These are phyloP conservation scores for Pulicaria dysenterica DNA, from an alignment of 129 eudicot species.

Conservation along the genomic window DNA sequence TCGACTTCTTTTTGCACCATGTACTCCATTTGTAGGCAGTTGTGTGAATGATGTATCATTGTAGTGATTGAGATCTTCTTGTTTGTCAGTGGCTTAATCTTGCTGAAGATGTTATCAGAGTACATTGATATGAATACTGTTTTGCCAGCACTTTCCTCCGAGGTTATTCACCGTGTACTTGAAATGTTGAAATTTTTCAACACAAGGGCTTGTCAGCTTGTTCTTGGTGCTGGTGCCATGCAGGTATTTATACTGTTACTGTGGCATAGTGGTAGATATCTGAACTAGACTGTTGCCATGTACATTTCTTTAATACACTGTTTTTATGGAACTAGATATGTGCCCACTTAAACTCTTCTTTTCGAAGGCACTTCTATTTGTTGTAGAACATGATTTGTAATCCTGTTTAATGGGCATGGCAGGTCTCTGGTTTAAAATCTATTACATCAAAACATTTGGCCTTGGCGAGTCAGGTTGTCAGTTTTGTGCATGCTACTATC, in stretches of 20 bases:
- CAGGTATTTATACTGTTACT: slow-evolving; percentile 55
- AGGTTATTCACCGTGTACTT: slow-evolving; percentile 90
- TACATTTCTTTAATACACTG: background rate
- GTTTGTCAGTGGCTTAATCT: slow-evolving; percentile 78
- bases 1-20: background rate
- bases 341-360: slow-evolving; percentile 4
- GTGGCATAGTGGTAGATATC: slow-evolving; percentile 14
- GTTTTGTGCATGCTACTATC: slow-evolving; percentile 73
- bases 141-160: slow-evolving; percentile 80
- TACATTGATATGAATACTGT: slow-evolving; percentile 82
- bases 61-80: slow-evolving; percentile 15
- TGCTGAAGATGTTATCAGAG: slow-evolving; percentile 98
- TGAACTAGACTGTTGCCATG: slow-evolving; percentile 1
- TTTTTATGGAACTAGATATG: background rate
- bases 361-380: slow-evolving; percentile 9
- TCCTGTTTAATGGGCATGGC: slow-evolving; percentile 26
- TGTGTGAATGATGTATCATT: slow-evolving; percentile 12
- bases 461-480: slow-evolving; percentile 92
- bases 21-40: background rate
- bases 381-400: slow-evolving; percentile 6
- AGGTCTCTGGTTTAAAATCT: slow-evolving; percentile 98
- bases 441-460: slow-evolving; percentile 96
- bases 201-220: slow-evolving; percentile 89
- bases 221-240: slow-evolving; percentile 99
- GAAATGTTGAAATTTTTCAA: slow-evolving; percentile 92